Evolutionary conservation across 805 yeast genomes (phyloP).

Genomic region (Yamadazyma sp.): DNA sequence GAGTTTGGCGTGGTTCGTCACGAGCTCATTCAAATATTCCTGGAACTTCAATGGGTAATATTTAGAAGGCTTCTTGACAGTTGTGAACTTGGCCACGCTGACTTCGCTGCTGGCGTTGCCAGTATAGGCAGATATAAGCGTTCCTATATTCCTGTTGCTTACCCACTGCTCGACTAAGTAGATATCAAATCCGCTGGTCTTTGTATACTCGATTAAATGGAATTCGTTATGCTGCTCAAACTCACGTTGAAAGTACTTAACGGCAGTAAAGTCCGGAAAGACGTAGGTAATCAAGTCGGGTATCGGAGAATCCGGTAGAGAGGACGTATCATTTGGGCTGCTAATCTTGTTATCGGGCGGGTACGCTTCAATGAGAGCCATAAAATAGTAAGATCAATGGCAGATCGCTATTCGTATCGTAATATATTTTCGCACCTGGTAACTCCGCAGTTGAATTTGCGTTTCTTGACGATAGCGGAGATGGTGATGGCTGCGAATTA

Average conservation of each 20-base stretch:
- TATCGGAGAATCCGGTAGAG: neutral
- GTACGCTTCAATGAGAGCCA: conserved; percentile 3
- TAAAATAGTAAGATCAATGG: too few species aligned
- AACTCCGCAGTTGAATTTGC: too few species aligned
- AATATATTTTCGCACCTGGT: too few species aligned
- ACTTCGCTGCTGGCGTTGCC: conserved; percentile 74
- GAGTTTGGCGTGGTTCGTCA: conserved; percentile 64
- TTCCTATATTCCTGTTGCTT: conserved; percentile 61
- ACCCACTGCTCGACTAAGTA: conserved; percentile 97
- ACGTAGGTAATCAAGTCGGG: conserved; percentile 36
- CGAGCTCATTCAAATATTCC: conserved; percentile 63
- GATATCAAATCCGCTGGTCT: conserved; percentile 75
- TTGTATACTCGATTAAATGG: conserved; percentile 45
- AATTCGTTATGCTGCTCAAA: conserved; percentile 33
- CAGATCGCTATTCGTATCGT: too few species aligned
- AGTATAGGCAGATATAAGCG: conserved; percentile 77
- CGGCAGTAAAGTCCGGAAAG: conserved; percentile 60
- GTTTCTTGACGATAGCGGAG: too few species aligned
- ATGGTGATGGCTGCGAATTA: too few species aligned
- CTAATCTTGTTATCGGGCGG: too few species aligned
- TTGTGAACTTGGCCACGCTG: conserved; percentile 55
- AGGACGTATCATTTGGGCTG: neutral
- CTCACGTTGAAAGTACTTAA: conserved; percentile 45
- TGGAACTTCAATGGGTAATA: conserved; percentile 54
- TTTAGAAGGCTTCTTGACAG: conserved; percentile 46